Evolutionary conservation across 2,329 filamentous ascomycete species (phyloP), one percentile per base, ranked within the genome.

Genomic region (Escovopsis sp.): DNA sequence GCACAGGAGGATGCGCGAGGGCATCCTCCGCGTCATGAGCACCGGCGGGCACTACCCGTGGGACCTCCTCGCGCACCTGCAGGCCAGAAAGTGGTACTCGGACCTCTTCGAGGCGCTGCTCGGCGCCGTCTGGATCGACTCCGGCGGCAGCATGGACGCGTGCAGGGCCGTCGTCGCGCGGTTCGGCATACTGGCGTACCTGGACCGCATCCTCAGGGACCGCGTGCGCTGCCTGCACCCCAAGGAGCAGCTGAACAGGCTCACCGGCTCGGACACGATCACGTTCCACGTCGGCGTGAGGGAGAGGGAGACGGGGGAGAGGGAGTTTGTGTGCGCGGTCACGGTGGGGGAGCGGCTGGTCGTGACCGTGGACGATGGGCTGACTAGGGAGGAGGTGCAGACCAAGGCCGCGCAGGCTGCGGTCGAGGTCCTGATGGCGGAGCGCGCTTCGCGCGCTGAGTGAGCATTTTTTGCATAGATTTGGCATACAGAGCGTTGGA

Each of bases 121-220:
- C 0, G 89, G 84, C 0, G 88, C 87, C 0, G 70, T 95, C 0
- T 95, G 83, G 67, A 66, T 94, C 15, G 91, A 96, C 57, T 83
- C 70, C 0, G 82, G 81, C 0, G 82, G 81, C 0, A 68, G 72
- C 1, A 54, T 85, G 12, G 63, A 63, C 0, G 57, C 56, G 0
- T 93, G 85, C 51, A 64, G 70, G 39, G 53, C 41, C 0, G 68
- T 95, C 32, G 56, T 85, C 0, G 67, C 73, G 36, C 62, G 65
- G 0, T 62, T 86, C 4, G 85, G 85, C 0, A 65, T 95, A 5
- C 48, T 87, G 33, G 55, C 61, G 0, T 75, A 76, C 48, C 58
- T 94, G 44, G 62, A 72, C 0, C 68, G 78, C 2, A 63, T 87
- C 10, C 50, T 93, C 9, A 61, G 66, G 1, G 71, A 72, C 3